Evolutionary conservation across 2,329 filamentous ascomycete genomes (phyloP), one percentile per base, ranked within the genome.

Genomic region (Xylariaceae sp.): DNA sequence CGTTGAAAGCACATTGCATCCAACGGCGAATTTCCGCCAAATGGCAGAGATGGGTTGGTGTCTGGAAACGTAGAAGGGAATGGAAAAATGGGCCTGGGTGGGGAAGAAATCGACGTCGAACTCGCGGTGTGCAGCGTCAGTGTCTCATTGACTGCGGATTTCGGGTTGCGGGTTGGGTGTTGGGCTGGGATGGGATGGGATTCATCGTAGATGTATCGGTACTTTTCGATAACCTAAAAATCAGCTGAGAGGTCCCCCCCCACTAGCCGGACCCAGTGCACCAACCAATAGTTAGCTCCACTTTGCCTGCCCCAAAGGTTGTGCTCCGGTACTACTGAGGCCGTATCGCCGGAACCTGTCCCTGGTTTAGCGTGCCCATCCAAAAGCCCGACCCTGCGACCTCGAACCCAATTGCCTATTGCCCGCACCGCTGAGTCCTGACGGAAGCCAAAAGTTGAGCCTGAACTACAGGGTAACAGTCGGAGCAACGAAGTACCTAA

Each of bases 221-320:
- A 68, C 66, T 53, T 61, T 19, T 29, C 11, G 7, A 31, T 11
- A 37, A 8, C 27, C 9, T n/a, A 42, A 31, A 26, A 26, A 35
- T 12, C 46, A 41, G 35, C 41, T 37, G 32, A 42, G 47, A 44
- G 47, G 52, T 51, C 37, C 47, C 46, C 31, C 5, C 30, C 47
- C n/a, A 55, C 19, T 19, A 34, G 44, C 47, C 55, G 59, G 53
- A 57, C 19, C 19, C 19, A 19, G 19, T 19, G 19, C 19, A 19
- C 19, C 19, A 19, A 19, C 19, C 19, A 19, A 19, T 19, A 19
- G 19, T 19, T 19, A 19, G 19, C 19, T 19, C 19, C 19, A 19
- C 19, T 19, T 19, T 19, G 19, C 60, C 63, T 60, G 61, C 63
- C 65, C 67, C 66, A 67, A 67, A 61, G 62, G 61, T 66, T 68